Base-by-base conservation (phyloP, 148 eudicot species). In the Agrostemma githago region DNA sequence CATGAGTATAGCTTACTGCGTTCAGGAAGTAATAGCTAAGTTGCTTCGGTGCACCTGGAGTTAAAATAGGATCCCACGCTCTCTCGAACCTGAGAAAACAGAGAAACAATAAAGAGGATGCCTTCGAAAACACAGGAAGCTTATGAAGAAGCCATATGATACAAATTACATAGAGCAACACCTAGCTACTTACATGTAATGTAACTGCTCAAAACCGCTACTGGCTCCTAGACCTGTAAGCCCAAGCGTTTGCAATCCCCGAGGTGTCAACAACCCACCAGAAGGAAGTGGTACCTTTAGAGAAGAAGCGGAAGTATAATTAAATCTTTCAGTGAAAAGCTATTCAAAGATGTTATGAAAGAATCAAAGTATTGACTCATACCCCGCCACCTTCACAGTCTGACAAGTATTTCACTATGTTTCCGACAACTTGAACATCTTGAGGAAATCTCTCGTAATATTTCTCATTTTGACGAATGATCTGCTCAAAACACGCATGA, bases 171-270 rank as follows among this genome's bases (percentile, higher is more conserved):
- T 10, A 26, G 8, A 53, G 8, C 6, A 19, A 71, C 60, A 46
- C 53, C 61, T 48, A 69, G 62, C 14, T 34, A 79, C 85, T 86
- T 82, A 92, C 98, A 87, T 62, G 81, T 87, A 95, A 84, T 95
- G 98, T 79, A 95, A 70, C 69, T 92, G 93, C 84, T 95, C 98
- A 84, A 95, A 95, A 77, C 97, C 98, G 73, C 86, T 76, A 82
- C 91, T 76, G 51, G 94, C 82, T 68, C 98, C 98, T 83, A 95
- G 86, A 78, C 96, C 98, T 58, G 89, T 62, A 72, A 92, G 90
- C 42, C 98, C 98, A 53, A 95, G 90, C 67, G 86, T 83, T 80
- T 95, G 98, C 56, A 95, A 76, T 74, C 98, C 98, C 70, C 81
- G 79, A 37, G 98, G 97, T 26, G 93, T 92, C 80, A 92, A 86